phyloP scores from a whole-genome alignment of 2,329 filamentous ascomycete species.

The Fusarium sp. region DNA sequence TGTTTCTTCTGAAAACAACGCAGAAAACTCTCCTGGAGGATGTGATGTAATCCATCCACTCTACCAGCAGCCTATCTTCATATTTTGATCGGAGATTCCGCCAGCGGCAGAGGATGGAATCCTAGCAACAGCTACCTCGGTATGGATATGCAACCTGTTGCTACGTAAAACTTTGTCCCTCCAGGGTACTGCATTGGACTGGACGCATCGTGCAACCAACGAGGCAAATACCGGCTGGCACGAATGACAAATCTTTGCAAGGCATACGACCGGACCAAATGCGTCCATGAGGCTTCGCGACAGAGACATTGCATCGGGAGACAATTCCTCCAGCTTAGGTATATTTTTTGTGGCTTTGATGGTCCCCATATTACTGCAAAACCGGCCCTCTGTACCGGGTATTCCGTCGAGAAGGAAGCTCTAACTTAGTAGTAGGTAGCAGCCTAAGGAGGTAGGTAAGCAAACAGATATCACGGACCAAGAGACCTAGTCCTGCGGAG shows the following conservation, averaged over 20 bases:
- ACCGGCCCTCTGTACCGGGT: constrained; percentile 7
- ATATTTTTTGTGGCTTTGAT: neutral
- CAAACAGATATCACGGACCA: neutral
- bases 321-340: neutral
- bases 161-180: constrained; percentile 7
- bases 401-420: neutral
- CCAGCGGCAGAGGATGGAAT: neutral
- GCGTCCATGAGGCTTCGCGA: neutral
- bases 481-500: neutral
- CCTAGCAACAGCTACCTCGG: neutral
- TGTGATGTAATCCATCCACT: constrained; percentile 6
- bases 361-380: neutral
- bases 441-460: neutral
- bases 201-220: neutral
- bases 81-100: neutral
- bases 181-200: neutral
- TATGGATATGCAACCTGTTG: neutral
- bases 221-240: neutral
- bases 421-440: neutral
- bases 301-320: neutral
- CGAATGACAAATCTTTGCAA: constrained; percentile 13
- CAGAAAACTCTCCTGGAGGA: constrained; percentile 5
- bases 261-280: neutral
- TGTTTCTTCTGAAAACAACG: neutral
- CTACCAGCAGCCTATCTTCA: neutral